Conservation (phyloP, 176 grass and related monocot species). For the Lolium perenne region DNA sequence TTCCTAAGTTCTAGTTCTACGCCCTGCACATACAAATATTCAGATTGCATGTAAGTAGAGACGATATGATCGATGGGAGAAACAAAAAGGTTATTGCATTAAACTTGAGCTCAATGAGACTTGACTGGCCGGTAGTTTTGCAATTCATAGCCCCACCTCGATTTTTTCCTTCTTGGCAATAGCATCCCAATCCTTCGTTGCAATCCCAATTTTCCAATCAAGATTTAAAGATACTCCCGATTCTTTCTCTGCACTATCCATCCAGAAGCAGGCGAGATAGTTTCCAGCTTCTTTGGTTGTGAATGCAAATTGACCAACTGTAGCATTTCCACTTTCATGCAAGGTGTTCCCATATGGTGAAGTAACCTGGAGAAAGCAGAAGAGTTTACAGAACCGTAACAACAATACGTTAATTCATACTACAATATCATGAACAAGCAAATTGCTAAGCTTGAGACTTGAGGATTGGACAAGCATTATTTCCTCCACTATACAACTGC, state of each 20-base stretch:
- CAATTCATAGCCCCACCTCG: slow-evolving; percentile 57
- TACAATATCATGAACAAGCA: slow-evolving; percentile 15
- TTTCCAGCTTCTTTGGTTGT: slow-evolving; percentile 82
- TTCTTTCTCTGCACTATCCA: slow-evolving; percentile 66
- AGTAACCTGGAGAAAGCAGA: slow-evolving; percentile 70
- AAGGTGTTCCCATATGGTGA: slow-evolving; percentile 85
- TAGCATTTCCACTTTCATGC: slow-evolving; percentile 72
- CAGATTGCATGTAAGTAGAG: slow-evolving; percentile 21
- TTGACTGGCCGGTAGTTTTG: not conserved
- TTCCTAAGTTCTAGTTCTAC: slow-evolving; percentile 82
- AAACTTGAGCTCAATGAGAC: slow-evolving; percentile 20
- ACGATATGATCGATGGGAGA: not conserved
- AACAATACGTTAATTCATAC: slow-evolving; percentile 9
- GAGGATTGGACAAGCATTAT: not conserved
- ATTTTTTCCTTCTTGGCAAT: slow-evolving; percentile 95
- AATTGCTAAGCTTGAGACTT: slow-evolving; percentile 2
- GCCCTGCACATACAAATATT: slow-evolving; percentile 51
- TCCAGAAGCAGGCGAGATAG: slow-evolving; percentile 89
- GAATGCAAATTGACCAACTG: slow-evolving; percentile 82
- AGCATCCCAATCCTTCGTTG: slow-evolving; percentile 86
- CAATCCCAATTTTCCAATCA: slow-evolving; percentile 93
- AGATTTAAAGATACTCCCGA: slow-evolving; percentile 64
- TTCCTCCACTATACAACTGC: not conserved
- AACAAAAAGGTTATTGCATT: too few relatives aligned
- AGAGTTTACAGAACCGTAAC: slow-evolving; percentile 9